Conservation (phyloP, 331 rosid species). For the Erythrophleum ivorense region DNA sequence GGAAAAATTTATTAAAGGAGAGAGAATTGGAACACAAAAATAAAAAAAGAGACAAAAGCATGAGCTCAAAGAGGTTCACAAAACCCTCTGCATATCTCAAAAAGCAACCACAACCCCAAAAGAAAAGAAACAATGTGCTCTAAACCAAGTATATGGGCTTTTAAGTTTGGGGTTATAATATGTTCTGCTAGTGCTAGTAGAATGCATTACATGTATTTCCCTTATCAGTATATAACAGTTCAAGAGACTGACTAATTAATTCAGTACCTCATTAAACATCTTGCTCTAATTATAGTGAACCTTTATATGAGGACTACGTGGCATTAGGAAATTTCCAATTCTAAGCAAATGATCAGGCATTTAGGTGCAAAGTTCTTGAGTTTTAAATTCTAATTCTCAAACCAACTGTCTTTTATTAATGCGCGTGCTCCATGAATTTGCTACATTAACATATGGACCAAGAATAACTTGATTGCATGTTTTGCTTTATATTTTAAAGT, state of each 20-base stretch:
- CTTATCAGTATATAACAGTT: not conserved
- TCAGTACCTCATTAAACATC: not conserved
- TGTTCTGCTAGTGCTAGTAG: not conserved
- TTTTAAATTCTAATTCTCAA: too few relatives aligned
- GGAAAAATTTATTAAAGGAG: not conserved
- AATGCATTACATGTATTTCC: not conserved
- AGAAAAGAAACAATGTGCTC: not conserved
- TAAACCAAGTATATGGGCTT: not conserved
- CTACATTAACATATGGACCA: too few relatives aligned
- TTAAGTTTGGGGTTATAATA: not conserved
- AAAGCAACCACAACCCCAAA: not conserved
- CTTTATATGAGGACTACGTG: too few relatives aligned
- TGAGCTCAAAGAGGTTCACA: not conserved
- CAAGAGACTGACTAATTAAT: not conserved
- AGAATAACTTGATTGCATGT: too few relatives aligned
- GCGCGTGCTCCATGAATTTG: too few relatives aligned
- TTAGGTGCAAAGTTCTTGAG: too few relatives aligned
- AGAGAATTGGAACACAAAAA: not conserved
- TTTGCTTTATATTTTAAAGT: too few relatives aligned
- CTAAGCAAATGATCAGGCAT: too few relatives aligned
- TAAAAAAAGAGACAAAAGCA: not conserved
- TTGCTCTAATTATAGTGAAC: too few relatives aligned
- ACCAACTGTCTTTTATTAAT: too few relatives aligned
- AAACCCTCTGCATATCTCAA: conserved; percentile 2
- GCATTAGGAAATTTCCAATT: too few relatives aligned